Evolutionary conservation across 1,139 yeast genomes (phyloP).

Genomic region (Debaryomycetaceae sp.): DNA sequence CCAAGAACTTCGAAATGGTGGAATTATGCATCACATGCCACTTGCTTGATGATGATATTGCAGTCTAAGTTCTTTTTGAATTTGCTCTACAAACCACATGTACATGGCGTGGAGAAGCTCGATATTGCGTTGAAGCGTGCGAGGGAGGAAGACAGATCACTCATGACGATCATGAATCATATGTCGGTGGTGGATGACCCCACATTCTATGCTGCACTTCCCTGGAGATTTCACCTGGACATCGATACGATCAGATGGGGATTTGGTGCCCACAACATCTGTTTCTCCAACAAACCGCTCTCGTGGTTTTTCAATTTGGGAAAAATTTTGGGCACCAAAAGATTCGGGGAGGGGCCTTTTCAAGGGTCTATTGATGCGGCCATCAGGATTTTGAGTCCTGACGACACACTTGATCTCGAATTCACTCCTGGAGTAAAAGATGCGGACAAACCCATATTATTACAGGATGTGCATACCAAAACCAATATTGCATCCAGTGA

Average conservation of each 20-base stretch:
- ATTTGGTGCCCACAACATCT: conserved; percentile 86
- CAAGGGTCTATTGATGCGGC: conserved; percentile 91
- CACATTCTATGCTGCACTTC: conserved; percentile 80
- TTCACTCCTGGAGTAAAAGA: conserved; percentile 34
- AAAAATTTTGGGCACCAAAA: conserved; percentile 75
- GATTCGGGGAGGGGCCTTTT: conserved; percentile 92
- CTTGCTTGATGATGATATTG: conserved; percentile 65
- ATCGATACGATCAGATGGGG: conserved; percentile 86
- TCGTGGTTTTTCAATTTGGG: conserved; percentile 80
- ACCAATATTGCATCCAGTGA: conserved; percentile 9
- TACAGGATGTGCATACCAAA: conserved; percentile 30
- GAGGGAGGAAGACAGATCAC: conserved; percentile 63
- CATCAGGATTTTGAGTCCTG: conserved; percentile 77
- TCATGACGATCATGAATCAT: conserved; percentile 92
- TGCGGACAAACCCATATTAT: conserved; percentile 21
- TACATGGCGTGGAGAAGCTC: conserved; percentile 60
- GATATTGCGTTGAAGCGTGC: conserved; percentile 63
- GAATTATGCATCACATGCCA: conserved; percentile 66
- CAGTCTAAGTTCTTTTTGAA: conserved; percentile 62
- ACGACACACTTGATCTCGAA: conserved; percentile 61
- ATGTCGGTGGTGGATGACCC: conserved; percentile 96
- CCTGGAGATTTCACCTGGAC: conserved; percentile 62
- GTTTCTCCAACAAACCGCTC: conserved; percentile 58
- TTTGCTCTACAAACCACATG: conserved; percentile 57
- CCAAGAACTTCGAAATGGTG: conserved; percentile 60